Evolutionary conservation across 2,329 filamentous ascomycete genomes (phyloP), one percentile per base, ranked within the genome.

Genomic region (Pezicula rhizophila): DNA sequence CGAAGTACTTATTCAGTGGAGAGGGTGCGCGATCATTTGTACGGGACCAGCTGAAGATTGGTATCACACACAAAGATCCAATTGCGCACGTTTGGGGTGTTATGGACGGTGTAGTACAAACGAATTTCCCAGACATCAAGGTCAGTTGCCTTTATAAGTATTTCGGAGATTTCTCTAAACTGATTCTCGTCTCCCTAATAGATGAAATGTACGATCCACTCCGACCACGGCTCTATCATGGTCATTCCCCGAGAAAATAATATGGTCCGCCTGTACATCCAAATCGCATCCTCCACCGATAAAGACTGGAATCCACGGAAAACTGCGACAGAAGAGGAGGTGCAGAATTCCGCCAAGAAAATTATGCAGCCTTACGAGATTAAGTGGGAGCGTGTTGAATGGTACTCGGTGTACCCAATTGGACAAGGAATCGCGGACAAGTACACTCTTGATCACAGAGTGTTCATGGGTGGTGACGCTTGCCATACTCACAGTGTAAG

Each of bases 121-220:
- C 85, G 0, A 76, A 88, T 59, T 89, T 89, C 55, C 85, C 86
- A 0, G 86, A 92, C 61, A 87, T 90, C 59, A 84, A 87, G 71
- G 80, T 80, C 81, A 84, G 70, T 75, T 76, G 15, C 45, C 7
- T 23, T 12, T 8, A 42, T 2, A 23, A 15, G 2, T n/a, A 82
- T 60, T 60, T 82, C 81, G 63, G 78, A 80, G 70, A 74, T 75
- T 64, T 48, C 8, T 20, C 11, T 42, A n/a, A 23, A 65, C 33
- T 33, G 26, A 39, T 39, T 8, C 8, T 45, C 0, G 1, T 8
- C 23, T 6, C 12, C 23, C 25, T 26, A 10, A 2, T 51, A 83
- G 74, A 84, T 85, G 75, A 85, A 87, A 71, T 87, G 82, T 58
- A 87, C 84, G 1, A 87, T 90, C 51, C 86, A 89, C 63, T 89